Base-by-base conservation (phyloP, 2,329 filamentous ascomycete species). In the Thelonectria rubi region DNA sequence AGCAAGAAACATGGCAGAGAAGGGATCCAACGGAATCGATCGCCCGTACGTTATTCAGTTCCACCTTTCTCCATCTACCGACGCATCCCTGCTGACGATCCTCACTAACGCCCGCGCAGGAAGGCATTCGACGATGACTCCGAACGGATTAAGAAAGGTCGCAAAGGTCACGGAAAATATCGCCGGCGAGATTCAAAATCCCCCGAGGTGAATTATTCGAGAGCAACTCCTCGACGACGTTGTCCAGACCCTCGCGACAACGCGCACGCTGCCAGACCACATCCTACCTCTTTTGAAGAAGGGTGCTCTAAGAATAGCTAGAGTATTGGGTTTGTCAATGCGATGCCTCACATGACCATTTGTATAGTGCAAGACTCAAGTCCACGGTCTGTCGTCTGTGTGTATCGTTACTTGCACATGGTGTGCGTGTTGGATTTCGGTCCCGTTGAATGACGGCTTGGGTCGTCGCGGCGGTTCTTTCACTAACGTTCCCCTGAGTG, bases 321-420 rank as follows among this genome's bases (percentile, higher is more conserved):
- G 86, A 79, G 89, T 45, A 80, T 89, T 21, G 88, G 88, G 18
- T 72, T 89, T 2, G 78, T 90, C 60, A 90, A 90, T 59, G 74
- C 80, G 14, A 79, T 77, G 64, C 76, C 81, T 42, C 78, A 79
- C 69, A 76, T 82, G 42, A 78, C 76, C 14, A 79, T 79, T 37
- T 75, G 66, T 20, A 40, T 79, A 1, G 76, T 86, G 78, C 83
- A 69, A 72, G 78, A 30, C 10, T 65, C 54, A n/a, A 43, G 45
- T 11, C 14, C 15, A 15, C 17, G n/a, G n/a, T n/a, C 49, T 58
- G 40, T 30, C 10, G 14, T 2, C 8, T 1, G 1, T 15, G 57
- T 40, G 18, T 17, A 20, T 26, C 24, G 49, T 2, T 82, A n/a
- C n/a, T n/a, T n/a, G n/a, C n/a, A n/a, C n/a, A n/a, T n/a, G n/a